These are phyloP conservation scores for Aquilaria agallochum DNA, from an alignment of 441 rosid species.

Conservation along the genomic window DNA sequence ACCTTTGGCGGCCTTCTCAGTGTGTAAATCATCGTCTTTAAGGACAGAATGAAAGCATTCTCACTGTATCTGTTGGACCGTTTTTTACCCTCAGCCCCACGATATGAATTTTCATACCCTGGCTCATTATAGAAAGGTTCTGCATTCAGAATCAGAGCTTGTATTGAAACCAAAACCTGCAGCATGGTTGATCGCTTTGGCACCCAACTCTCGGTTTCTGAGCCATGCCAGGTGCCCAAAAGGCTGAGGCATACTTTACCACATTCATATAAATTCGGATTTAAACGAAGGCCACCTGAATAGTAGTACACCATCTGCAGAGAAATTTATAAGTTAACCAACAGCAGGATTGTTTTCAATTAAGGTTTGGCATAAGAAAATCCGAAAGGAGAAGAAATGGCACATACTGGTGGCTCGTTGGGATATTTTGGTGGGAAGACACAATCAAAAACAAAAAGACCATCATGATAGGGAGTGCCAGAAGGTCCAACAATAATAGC, in stretches of 20 bases:
- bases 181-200: slow-evolving; percentile 58
- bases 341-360: too few species aligned
- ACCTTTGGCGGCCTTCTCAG: slow-evolving; percentile 58
- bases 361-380: too few species aligned
- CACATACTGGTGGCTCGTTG: slow-evolving; percentile 45
- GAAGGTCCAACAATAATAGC: slow-evolving; percentile 55
- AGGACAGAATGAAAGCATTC: slow-evolving; percentile 37
- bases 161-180: slow-evolving; percentile 67
- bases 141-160: slow-evolving; percentile 52
- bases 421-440: slow-evolving; percentile 50
- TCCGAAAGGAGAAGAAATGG: neutral
- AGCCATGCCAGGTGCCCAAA: slow-evolving; percentile 63
- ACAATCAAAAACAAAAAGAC: slow-evolving; percentile 65
- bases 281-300: slow-evolving; percentile 63
- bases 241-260: slow-evolving; percentile 74
- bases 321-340: slow-evolving; percentile 5
- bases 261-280: slow-evolving; percentile 58
- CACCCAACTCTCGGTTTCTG: slow-evolving; percentile 47
- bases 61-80: slow-evolving; percentile 40
- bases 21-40: slow-evolving; percentile 61
- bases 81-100: slow-evolving; percentile 29
- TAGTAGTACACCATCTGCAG: slow-evolving; percentile 54
- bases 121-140: slow-evolving; percentile 67
- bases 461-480: slow-evolving; percentile 71
- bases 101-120: slow-evolving; percentile 34